Evolutionary conservation across 2,329 filamentous ascomycete genomes (phyloP).

Genomic region (Talaromyces marneffei): DNA sequence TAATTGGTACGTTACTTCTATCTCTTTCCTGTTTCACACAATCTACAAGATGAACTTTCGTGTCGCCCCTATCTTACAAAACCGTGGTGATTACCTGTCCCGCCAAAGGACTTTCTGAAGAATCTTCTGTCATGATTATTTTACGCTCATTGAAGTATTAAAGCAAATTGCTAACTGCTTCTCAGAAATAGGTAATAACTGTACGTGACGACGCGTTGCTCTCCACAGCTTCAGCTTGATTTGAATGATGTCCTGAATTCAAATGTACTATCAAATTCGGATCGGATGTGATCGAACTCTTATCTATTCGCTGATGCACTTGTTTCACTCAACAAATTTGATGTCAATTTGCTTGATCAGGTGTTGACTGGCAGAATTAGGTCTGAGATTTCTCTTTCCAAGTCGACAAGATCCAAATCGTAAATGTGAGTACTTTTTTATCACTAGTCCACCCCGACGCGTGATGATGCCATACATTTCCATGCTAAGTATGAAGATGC

Average conservation of each 20-base stretch:
- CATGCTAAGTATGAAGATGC: constrained; percentile 59
- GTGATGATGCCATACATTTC: constrained; percentile 54
- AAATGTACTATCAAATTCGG: constrained; percentile 48
- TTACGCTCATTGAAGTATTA: neutral
- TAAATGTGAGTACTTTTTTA: neutral
- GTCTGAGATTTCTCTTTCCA: too few relatives aligned
- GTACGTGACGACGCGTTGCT: neutral
- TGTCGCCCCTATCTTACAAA: constrained; percentile 60
- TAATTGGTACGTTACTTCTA: constrained; percentile 14
- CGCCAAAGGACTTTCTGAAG: constrained; percentile 56
- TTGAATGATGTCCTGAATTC: constrained; percentile 35
- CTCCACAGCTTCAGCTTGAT: neutral
- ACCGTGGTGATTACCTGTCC: constrained; percentile 57
- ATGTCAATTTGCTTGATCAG: neutral
- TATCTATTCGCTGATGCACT: constrained; percentile 11
- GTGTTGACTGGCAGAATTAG: neutral
- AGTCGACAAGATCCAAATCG: neutral
- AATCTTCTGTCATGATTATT: neutral
- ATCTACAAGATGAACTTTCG: constrained; percentile 51
- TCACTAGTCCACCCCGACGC: constrained; percentile 20
- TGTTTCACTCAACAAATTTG: neutral
- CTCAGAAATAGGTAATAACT: neutral
- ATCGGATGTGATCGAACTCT: constrained; percentile 33
- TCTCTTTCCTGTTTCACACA: constrained; percentile 12
- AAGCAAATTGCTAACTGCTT: constrained; percentile 22